Conservation (phyloP, 2,329 filamentous ascomycete species). For the Phoma sp. region DNA sequence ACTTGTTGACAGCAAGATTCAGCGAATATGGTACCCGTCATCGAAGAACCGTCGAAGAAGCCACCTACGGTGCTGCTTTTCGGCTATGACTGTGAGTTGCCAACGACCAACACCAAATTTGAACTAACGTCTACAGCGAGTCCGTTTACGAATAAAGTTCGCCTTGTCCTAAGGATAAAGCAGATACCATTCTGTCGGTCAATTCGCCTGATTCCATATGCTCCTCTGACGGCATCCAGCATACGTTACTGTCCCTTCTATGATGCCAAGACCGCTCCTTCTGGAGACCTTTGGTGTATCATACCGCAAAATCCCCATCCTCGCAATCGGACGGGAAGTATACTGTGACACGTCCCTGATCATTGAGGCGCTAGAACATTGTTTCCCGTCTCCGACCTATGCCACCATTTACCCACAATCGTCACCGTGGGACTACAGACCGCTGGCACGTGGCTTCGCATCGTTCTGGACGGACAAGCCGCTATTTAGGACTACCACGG, state of each 20-base stretch:
- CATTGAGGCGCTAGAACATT: slow-evolving; percentile 43
- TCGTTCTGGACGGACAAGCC: slow-evolving; percentile 52
- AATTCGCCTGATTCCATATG: neutral
- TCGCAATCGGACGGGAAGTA: slow-evolving; percentile 41
- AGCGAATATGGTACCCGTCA: neutral
- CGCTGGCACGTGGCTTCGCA: slow-evolving; percentile 48
- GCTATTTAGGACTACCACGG: slow-evolving; percentile 49
- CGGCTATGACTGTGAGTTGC: slow-evolving; percentile 3
- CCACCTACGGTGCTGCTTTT: slow-evolving; percentile 5
- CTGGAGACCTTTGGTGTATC: slow-evolving; percentile 44
- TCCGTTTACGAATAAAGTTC: slow-evolving; percentile 47
- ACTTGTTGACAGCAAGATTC: neutral
- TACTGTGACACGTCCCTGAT: slow-evolving; percentile 46
- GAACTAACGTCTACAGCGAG: slow-evolving; percentile 28
- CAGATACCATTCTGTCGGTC: slow-evolving; percentile 11
- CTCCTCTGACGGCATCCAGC: neutral
- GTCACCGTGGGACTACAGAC: slow-evolving; percentile 40
- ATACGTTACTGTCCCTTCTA: slow-evolving; percentile 48
- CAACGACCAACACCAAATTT: neutral
- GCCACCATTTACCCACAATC: slow-evolving; percentile 43
- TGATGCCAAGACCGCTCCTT: slow-evolving; percentile 49
- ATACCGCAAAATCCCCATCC: slow-evolving; percentile 48
- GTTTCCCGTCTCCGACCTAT: slow-evolving; percentile 39
- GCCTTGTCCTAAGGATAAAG: slow-evolving; percentile 46
- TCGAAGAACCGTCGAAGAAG: neutral